A percentile compares a stretch with the other conserved stretches of the same genome.
Evolutionary conservation across 2,329 filamentous ascomycete species (phyloP).

Genomic region (Colletotrichum aenigma): DNA sequence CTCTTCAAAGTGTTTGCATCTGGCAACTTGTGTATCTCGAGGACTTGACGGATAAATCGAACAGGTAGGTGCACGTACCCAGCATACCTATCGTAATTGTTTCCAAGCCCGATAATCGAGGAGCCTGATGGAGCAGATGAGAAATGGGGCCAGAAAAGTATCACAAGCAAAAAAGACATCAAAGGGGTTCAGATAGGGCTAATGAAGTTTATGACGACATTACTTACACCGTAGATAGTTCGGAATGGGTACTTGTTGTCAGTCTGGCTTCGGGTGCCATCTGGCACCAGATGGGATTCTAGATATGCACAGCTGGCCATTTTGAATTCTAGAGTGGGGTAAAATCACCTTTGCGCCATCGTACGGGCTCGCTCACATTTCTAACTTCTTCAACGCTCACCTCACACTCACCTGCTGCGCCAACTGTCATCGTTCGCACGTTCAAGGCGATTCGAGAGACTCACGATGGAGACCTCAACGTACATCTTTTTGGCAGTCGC

Average conservation of each 20-base stretch:
- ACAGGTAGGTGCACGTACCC: too few species aligned
- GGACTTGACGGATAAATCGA: too few species aligned
- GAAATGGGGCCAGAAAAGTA: background rate
- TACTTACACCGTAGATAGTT: too few species aligned
- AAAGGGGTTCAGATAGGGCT: background rate
- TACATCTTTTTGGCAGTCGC: background rate
- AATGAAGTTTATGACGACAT: background rate
- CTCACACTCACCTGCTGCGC: background rate
- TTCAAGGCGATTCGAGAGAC: background rate
- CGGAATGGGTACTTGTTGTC: too few species aligned
- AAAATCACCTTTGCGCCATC: background rate
- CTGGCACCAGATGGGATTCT: background rate
- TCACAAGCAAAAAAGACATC: background rate
- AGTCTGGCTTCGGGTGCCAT: too few species aligned
- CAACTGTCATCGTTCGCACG: background rate
- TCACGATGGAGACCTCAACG: background rate
- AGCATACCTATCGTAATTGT: too few species aligned
- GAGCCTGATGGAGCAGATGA: background rate
- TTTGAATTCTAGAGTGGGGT: background rate
- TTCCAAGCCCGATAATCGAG: background rate
- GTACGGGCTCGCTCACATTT: background rate
- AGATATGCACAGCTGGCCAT: rapidly evolving
- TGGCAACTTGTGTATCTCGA: rapidly evolving
- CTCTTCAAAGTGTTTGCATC: background rate
- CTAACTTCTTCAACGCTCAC: background rate